Conservation (phyloP, 2,329 filamentous ascomycete species). For the Xylariaceae sp. region DNA sequence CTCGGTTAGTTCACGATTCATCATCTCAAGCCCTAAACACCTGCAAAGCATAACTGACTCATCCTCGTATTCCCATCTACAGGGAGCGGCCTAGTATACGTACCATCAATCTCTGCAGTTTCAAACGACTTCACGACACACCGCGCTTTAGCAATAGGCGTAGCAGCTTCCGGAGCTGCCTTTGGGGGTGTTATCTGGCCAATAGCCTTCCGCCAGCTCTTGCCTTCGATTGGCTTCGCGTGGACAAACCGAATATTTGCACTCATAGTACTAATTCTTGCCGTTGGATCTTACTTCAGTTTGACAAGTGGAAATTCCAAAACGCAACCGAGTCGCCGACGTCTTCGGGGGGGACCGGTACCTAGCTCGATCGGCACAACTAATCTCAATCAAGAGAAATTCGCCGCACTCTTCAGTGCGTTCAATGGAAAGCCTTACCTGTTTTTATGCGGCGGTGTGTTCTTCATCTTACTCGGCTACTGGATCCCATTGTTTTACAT, state of each 20-base stretch:
- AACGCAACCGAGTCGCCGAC: neutral
- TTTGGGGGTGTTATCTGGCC: constrained; percentile 24
- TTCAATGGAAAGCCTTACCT: constrained; percentile 5
- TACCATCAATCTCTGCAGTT: constrained; percentile 17
- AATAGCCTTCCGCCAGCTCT: constrained; percentile 39
- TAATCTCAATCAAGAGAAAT: neutral
- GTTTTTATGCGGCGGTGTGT: constrained; percentile 6
- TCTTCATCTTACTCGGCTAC: constrained; percentile 6
- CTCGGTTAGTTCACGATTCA: constrained; percentile 6
- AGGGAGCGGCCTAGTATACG: constrained; percentile 14
- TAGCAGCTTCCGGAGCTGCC: constrained; percentile 18
- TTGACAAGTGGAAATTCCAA: neutral
- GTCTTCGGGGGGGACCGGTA: neutral
- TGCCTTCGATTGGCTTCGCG: constrained; percentile 44
- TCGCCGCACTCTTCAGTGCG: neutral
- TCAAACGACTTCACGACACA: constrained; percentile 12
- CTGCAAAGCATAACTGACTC: too few relatives aligned
- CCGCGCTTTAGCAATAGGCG: constrained; percentile 10
- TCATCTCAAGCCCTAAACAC: too few relatives aligned
- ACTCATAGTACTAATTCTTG: constrained; percentile 27
- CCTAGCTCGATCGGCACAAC: neutral
- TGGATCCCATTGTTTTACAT: constrained; percentile 12
- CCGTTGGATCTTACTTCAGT: constrained; percentile 1
- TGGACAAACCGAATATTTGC: constrained; percentile 46
- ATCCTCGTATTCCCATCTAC: neutral